Evolutionary conservation across 78 protist species (phyloP).

Genomic region (Planoprotostelium fungivorum): DNA sequence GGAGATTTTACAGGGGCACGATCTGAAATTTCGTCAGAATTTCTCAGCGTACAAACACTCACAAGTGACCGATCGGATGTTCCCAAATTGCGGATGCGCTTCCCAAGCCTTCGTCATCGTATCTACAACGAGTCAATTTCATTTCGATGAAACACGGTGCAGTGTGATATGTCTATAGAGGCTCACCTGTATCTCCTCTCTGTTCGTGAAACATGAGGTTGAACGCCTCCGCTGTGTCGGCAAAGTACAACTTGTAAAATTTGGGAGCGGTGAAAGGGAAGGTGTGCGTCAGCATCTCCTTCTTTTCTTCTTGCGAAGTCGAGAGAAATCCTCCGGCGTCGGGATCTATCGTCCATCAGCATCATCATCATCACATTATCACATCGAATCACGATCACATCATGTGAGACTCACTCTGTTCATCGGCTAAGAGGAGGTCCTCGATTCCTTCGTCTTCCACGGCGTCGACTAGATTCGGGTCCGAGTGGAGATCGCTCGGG

Average conservation of each 20-base stretch:
- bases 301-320: neutral
- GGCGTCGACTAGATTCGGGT: neutral
- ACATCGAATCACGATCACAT: too few relatives aligned
- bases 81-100: neutral
- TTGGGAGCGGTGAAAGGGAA: neutral
- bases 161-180: too few relatives aligned
- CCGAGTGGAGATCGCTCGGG: neutral
- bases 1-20: slow-evolving; percentile 64
- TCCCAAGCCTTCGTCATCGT: neutral
- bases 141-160: too few relatives aligned
- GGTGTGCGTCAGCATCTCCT: neutral
- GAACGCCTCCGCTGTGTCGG: neutral
- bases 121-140: slow-evolving; percentile 1
- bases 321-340: neutral
- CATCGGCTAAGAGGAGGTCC: neutral
- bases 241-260: neutral
- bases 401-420: too few relatives aligned
- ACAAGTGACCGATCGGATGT: neutral
- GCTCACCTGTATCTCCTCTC: neutral
- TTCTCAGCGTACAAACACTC: neutral
- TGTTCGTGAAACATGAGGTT: neutral
- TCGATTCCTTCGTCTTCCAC: neutral
- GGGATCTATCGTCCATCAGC: neutral
- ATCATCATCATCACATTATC: too few relatives aligned
- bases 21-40: neutral